Evolutionary conservation across 768 basidiomycete genomes (phyloP).

Genomic region (Tricholoma furcatifolium): DNA sequence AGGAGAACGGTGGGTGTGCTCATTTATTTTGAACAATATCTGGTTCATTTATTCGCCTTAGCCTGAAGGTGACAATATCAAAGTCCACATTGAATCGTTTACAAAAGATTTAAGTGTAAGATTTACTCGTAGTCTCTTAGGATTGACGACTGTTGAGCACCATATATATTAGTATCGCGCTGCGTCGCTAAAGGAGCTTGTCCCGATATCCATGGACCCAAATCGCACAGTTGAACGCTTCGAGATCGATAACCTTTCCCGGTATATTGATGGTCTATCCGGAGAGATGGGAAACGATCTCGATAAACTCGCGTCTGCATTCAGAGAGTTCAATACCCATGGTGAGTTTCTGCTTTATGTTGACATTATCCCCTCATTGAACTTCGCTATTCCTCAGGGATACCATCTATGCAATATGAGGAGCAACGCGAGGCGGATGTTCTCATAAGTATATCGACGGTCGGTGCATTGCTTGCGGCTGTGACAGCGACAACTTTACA

Average conservation of each 20-base stretch:
- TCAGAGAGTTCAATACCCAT: slow-evolving; percentile 3
- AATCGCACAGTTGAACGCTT: neutral
- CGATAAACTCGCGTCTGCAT: neutral
- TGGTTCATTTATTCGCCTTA: neutral
- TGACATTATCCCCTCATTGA: neutral
- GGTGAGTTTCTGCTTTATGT: neutral
- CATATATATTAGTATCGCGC: neutral
- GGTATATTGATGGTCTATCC: slow-evolving; percentile 4
- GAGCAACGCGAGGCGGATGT: slow-evolving; percentile 11
- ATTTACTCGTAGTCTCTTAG: neutral
- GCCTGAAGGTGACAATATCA: slow-evolving; percentile 9
- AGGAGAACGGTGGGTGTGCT: slow-evolving; percentile 8
- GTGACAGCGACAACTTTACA: slow-evolving; percentile 21
- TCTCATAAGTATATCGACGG: slow-evolving; percentile 13
- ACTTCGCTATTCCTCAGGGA: neutral
- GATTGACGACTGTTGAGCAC: too few relatives aligned
- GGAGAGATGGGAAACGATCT: slow-evolving; percentile 8
- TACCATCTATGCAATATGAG: slow-evolving; percentile 14
- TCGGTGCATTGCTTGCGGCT: slow-evolving; percentile 24
- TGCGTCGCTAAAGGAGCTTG: neutral
- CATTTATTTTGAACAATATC: neutral
- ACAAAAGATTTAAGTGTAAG: slow-evolving; percentile 7
- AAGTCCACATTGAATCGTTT: neutral
- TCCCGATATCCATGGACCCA: neutral
- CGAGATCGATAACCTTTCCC: neutral